Conservation (phyloP, 768 basidiomycete species). For the Tylopilus felleus region DNA sequence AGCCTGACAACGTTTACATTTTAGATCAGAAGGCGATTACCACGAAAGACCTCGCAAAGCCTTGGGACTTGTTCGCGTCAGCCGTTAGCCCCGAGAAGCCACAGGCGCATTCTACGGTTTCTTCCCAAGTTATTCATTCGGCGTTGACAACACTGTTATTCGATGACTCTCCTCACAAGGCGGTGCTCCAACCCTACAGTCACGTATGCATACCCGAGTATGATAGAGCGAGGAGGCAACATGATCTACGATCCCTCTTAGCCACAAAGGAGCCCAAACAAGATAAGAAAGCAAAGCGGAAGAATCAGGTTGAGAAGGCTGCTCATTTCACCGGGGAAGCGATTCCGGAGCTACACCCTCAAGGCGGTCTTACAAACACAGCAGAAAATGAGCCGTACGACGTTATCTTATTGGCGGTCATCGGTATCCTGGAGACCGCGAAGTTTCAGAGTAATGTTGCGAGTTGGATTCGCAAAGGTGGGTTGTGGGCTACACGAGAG, state of each 20-base stretch:
- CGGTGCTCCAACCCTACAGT: constrained; percentile 74
- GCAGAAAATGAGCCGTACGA: constrained; percentile 38
- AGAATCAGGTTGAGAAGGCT: not conserved
- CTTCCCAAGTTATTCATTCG: constrained; percentile 32
- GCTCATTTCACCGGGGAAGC: not conserved
- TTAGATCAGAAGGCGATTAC: constrained; percentile 38
- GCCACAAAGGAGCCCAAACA: constrained; percentile 14
- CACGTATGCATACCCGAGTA: constrained; percentile 79
- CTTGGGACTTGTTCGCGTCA: constrained; percentile 51
- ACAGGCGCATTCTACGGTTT: not conserved
- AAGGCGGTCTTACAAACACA: not conserved
- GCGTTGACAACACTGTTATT: constrained; percentile 47
- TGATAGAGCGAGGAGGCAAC: constrained; percentile 39
- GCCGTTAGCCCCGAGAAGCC: constrained; percentile 2
- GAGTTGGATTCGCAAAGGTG: constrained; percentile 61
- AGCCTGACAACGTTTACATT: not conserved
- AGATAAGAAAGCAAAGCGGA: constrained; percentile 5
- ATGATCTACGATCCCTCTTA: constrained; percentile 33
- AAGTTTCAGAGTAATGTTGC: constrained; percentile 63
- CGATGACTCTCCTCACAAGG: constrained; percentile 52
- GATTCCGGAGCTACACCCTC: not conserved
- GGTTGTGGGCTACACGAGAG: constrained; percentile 33
- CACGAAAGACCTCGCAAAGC: constrained; percentile 70
- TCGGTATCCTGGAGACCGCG: constrained; percentile 61
- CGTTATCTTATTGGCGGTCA: constrained; percentile 54